A percentile compares a stretch with the other conserved stretches of the same genome.
phyloP scores from a whole-genome alignment of 2,329 filamentous ascomycete species.

The Sporothrix schenckii region DNA sequence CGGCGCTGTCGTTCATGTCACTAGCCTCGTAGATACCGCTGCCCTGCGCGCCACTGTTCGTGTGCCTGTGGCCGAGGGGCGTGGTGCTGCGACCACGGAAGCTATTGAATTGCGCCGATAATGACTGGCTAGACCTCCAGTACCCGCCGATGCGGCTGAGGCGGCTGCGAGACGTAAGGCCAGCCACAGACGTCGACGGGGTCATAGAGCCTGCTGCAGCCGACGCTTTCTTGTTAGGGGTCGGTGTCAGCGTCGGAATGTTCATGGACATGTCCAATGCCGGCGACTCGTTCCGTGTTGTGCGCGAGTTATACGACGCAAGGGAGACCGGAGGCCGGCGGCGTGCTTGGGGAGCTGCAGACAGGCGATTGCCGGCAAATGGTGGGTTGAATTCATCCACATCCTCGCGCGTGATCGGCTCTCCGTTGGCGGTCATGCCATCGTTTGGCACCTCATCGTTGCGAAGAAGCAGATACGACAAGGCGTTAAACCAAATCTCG shows the following conservation, averaged over 20 bases:
- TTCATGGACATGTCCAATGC: conserved; percentile 52
- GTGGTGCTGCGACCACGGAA: conserved; percentile 55
- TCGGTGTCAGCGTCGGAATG: conserved; percentile 61
- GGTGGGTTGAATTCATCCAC: conserved; percentile 81
- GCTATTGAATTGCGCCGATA: conserved; percentile 54
- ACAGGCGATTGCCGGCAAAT: conserved; percentile 43
- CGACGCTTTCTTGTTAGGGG: conserved; percentile 45
- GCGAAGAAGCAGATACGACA: conserved; percentile 87
- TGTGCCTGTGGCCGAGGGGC: conserved; percentile 36
- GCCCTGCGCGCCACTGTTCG: conserved; percentile 41
- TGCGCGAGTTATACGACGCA: conserved; percentile 78
- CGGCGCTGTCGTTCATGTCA: conserved; percentile 73
- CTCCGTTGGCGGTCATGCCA: conserved; percentile 53
- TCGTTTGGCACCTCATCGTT: conserved; percentile 59
- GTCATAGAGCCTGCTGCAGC: conserved; percentile 40
- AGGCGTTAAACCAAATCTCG: conserved; percentile 97
- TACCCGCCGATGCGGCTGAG: conserved; percentile 64
- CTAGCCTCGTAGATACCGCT: conserved; percentile 54
- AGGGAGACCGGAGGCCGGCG: conserved; percentile 64
- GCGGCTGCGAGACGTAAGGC: conserved; percentile 48
- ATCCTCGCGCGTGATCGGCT: conserved; percentile 63
- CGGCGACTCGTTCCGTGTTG: conserved; percentile 68
- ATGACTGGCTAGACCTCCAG: conserved; percentile 54
- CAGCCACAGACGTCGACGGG: conserved; percentile 37
- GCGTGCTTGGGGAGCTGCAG: conserved; percentile 47